Conservation (phyloP, 2,329 filamentous ascomycete species). For the Lachnellula occidentalis region DNA sequence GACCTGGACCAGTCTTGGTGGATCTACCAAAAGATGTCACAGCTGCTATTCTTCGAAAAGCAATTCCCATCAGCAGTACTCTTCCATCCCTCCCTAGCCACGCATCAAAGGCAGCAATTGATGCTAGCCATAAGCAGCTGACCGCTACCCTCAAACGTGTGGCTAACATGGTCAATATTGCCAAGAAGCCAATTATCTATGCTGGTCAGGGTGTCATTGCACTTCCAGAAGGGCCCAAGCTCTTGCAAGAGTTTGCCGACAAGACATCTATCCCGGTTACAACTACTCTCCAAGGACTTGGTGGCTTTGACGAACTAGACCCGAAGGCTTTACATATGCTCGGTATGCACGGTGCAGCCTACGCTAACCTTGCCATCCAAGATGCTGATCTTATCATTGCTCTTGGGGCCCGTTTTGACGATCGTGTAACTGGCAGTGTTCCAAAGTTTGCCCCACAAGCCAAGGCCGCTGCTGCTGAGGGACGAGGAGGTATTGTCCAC, state of each 20-base stretch:
- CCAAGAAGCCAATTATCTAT: conserved; percentile 93
- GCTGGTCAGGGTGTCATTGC: conserved; percentile 86
- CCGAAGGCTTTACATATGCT: conserved; percentile 96
- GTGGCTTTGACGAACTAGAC: conserved; percentile 87
- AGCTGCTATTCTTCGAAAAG: conserved; percentile 71
- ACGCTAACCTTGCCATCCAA: conserved; percentile 97
- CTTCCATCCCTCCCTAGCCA: conserved; percentile 75
- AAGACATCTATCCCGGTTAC: conserved; percentile 92
- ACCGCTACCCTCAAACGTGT: conserved; percentile 69
- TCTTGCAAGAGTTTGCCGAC: conserved; percentile 81
- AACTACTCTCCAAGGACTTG: conserved; percentile 89
- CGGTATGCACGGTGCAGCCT: conserved; percentile 95
- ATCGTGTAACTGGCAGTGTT: conserved; percentile 81
- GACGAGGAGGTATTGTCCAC: conserved; percentile 89
- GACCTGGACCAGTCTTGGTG: conserved; percentile 90
- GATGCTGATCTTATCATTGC: conserved; percentile 94
- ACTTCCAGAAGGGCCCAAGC: conserved; percentile 68
- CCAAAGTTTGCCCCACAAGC: conserved; percentile 85
- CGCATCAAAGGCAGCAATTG: conserved; percentile 74
- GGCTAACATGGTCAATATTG: conserved; percentile 74
- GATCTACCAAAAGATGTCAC: conserved; percentile 97
- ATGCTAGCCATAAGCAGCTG: conserved; percentile 67
- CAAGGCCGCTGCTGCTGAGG: conserved; percentile 76
- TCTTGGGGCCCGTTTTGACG: conserved; percentile 89
- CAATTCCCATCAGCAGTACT: conserved; percentile 63